Conservation (phyloP, 768 basidiomycete genomes). For the Gloeopeniophorella convolvens region DNA sequence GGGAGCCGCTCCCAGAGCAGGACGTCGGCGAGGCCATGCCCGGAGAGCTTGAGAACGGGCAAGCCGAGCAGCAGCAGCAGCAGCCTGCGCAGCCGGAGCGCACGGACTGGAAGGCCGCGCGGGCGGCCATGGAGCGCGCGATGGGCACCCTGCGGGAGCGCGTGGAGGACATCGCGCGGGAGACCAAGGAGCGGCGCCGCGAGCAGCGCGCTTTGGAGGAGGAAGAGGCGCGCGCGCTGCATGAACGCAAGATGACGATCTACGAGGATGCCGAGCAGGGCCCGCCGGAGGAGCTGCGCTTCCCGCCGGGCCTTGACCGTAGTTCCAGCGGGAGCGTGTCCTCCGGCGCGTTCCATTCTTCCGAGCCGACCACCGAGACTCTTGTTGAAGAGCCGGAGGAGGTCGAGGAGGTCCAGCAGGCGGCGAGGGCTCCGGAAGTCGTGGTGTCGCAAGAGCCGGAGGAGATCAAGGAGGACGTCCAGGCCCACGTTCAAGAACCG, state of each 20-base stretch:
- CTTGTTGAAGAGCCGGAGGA: constrained; percentile 12
- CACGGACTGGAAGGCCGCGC: constrained; percentile 14
- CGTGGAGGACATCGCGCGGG: constrained; percentile 10
- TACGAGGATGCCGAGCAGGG: constrained; percentile 12
- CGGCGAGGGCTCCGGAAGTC: not conserved
- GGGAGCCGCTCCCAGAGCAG: constrained; percentile 3
- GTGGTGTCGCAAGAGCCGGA: not conserved
- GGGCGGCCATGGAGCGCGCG: constrained; percentile 14
- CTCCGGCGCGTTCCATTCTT: constrained; percentile 1
- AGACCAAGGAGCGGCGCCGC: constrained; percentile 9
- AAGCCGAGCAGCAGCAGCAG: not conserved
- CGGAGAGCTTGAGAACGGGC: constrained; percentile 7
- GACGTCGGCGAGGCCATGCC: constrained; percentile 15
- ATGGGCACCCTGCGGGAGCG: constrained; percentile 10
- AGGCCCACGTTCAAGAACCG: constrained; percentile 1
- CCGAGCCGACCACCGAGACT: constrained; percentile 8
- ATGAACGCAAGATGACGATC: constrained; percentile 13
- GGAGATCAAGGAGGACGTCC: not conserved
- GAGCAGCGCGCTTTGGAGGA: constrained; percentile 8
- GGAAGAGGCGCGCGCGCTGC: constrained; percentile 1
- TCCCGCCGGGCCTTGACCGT: constrained; percentile 11
- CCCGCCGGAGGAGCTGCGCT: constrained; percentile 9
- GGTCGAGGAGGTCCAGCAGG: not conserved
- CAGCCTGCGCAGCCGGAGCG: not conserved
- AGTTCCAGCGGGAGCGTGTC: not conserved